Evolutionary conservation across 768 basidiomycete genomes (phyloP), one percentile per base, ranked within the genome.

Genomic region (Macrolepiota dolichaula): DNA sequence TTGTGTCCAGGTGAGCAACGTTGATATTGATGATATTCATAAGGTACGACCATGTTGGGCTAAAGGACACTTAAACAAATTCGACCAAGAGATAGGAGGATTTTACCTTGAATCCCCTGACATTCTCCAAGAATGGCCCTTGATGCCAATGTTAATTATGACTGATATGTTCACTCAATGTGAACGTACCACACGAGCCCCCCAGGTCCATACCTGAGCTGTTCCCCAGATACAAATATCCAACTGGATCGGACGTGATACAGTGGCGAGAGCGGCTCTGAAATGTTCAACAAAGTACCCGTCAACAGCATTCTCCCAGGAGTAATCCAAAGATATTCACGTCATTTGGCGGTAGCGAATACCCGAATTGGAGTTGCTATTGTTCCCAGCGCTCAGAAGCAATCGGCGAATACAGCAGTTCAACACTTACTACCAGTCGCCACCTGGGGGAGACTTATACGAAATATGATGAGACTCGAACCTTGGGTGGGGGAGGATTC

Each of bases 101-200:
- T 38, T 61, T n/a, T 25, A 78, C 76, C 70, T 72, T 29, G 79
- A 70, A 68, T 82, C 82, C 24, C 75, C 74, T n/a, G 79, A 73
- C 73, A 84, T 78, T 63, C 82, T 76, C 82, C 82, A 83, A 0
- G 79, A 81, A 65, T 83, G 82, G 13, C 82, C 81, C 80, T 82
- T 44, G 17, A 44, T 6, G 9, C 46, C 13, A 17, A 24, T 22
- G 9, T 12, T 46, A 11, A 49, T 35, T 19, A 27, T n/a, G n/a
- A 15, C 47, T 22, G 46, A 32, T 47, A 36, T 3, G 22, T 0
- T 44, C 3, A 4, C 38, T 22, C 24, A 27, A 24, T 27, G 4
- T 53, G 7, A 10, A 70, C 71, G 35, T 67, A 81, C 64, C 44
- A 83, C 83, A 55, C 77, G 75, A 13, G 80, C 77, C n/a, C 84